Evolutionary conservation across 768 basidiomycete species (phyloP).

Genomic region (Pleurotus platypus): DNA sequence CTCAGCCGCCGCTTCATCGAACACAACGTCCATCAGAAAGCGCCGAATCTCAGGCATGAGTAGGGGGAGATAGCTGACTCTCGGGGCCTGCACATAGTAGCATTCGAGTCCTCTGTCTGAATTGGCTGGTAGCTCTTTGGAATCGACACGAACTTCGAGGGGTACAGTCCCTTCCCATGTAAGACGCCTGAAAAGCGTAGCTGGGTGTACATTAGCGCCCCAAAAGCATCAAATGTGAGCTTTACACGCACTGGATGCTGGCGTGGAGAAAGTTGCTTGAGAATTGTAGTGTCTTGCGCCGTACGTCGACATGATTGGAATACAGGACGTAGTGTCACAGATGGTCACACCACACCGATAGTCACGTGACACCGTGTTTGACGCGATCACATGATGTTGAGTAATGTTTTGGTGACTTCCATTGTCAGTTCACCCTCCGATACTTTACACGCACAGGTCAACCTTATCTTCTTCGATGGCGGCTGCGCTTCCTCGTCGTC

Average conservation of each 20-base stretch:
- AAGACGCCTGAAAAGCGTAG: constrained; percentile 81
- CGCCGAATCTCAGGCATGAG: constrained; percentile 84
- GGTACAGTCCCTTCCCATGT: constrained; percentile 92
- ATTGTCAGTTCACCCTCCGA: neutral
- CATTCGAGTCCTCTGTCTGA: constrained; percentile 87
- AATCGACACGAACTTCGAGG: constrained; percentile 83
- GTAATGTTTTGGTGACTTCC: no score
- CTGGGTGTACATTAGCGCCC: constrained; percentile 37
- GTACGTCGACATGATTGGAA: constrained; percentile 45
- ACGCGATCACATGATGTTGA: constrained; percentile 3
- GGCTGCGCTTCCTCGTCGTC: constrained; percentile 6
- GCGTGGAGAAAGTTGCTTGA: constrained; percentile 23
- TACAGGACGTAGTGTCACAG: neutral
- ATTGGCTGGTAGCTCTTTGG: constrained; percentile 86
- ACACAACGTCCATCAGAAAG: constrained; percentile 88
- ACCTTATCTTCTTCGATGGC: neutral
- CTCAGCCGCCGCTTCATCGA: constrained; percentile 80
- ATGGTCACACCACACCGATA: neutral
- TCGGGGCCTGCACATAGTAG: constrained; percentile 87
- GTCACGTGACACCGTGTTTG: neutral
- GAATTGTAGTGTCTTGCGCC: constrained; percentile 45
- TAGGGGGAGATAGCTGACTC: constrained; percentile 91
- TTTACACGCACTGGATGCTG: constrained; percentile 31
- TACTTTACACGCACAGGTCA: neutral
- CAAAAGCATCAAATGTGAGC: no score